phyloP scores from a whole-genome alignment of 352 stramenopile genomes.

The Phytophthora europaea region DNA sequence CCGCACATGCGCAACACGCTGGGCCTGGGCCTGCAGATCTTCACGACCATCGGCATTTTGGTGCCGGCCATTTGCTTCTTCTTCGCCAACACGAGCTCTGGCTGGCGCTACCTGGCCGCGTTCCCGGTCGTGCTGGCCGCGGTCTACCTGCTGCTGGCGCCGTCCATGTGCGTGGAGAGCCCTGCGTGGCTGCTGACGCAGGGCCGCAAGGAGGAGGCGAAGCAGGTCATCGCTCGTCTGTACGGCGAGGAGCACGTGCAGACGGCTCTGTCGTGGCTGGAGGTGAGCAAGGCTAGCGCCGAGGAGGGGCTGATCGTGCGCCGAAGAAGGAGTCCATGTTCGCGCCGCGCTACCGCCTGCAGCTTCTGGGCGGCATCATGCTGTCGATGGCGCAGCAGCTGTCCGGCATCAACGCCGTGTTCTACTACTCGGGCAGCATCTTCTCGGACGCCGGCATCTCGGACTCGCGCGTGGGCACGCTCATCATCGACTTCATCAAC shows the following conservation, averaged over 20 bases:
- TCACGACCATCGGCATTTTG: too few species aligned
- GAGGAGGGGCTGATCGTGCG: slow-evolving; percentile 24
- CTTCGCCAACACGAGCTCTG: too few species aligned
- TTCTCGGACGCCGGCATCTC: slow-evolving; percentile 41
- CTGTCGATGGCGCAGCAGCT: slow-evolving; percentile 40
- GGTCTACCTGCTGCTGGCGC: slow-evolving; percentile 31
- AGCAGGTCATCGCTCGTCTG: slow-evolving; percentile 36
- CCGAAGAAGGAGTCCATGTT: slow-evolving; percentile 52
- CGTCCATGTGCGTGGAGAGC: slow-evolving; percentile 37
- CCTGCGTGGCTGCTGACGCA: slow-evolving; percentile 55
- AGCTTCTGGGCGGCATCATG: slow-evolving; percentile 65
- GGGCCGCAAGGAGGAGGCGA: slow-evolving; percentile 39
- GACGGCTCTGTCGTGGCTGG: slow-evolving; percentile 36
- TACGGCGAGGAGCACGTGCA: slow-evolving; percentile 45
- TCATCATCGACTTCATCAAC: slow-evolving; percentile 44
- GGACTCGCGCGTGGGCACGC: slow-evolving; percentile 34
- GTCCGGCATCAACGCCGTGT: too few species aligned
- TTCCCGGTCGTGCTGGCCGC: slow-evolving; percentile 13
- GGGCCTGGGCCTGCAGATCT: too few species aligned
- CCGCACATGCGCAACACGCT: too few species aligned
- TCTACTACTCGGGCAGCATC: slow-evolving; percentile 5
- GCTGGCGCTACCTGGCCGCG: too few species aligned
- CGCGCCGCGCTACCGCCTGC: slow-evolving; percentile 40
- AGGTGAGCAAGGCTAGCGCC: slow-evolving; percentile 22
- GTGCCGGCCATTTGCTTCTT: too few species aligned